Conservation (phyloP, 106 monocot genomes). For the Dioscorea zingiberensis region DNA sequence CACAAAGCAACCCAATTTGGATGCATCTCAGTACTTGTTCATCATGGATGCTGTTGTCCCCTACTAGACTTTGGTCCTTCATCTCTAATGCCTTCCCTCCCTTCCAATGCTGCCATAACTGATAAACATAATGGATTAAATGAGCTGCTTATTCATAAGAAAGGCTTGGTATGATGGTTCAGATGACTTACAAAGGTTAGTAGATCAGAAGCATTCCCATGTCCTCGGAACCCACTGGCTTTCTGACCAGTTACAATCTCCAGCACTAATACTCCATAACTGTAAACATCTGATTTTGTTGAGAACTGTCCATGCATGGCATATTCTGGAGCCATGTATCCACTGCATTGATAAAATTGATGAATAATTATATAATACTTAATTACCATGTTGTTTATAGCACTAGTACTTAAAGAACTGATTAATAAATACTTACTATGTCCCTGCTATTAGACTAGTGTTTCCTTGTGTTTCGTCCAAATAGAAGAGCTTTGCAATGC, state of each 20-base stretch:
- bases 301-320: constrained; percentile 20
- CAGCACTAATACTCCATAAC: constrained; percentile 22
- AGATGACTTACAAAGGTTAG: neutral
- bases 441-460: neutral
- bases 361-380: neutral
- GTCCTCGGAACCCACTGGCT: neutral
- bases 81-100: neutral
- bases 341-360: constrained; percentile 1
- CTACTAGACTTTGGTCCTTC: neutral
- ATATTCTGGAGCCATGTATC: constrained; percentile 37
- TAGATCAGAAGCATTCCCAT: neutral
- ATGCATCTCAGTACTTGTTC: neutral
- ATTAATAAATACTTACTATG: neutral
- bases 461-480: neutral
- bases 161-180: no score
- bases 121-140: no score
- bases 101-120: neutral
- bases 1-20: constrained; percentile 22
- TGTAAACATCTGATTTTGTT: constrained; percentile 25
- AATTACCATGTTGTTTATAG: no score
- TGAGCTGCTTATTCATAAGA: neutral
- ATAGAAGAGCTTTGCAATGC: constrained; percentile 1
- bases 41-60: neutral
- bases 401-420: no score
- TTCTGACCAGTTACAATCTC: constrained; percentile 21